Evolutionary conservation across 495 filamentous ascomycete species (phyloP), one percentile per base, ranked within the genome.

Genomic region (Polyplosphaeria fusca): DNA sequence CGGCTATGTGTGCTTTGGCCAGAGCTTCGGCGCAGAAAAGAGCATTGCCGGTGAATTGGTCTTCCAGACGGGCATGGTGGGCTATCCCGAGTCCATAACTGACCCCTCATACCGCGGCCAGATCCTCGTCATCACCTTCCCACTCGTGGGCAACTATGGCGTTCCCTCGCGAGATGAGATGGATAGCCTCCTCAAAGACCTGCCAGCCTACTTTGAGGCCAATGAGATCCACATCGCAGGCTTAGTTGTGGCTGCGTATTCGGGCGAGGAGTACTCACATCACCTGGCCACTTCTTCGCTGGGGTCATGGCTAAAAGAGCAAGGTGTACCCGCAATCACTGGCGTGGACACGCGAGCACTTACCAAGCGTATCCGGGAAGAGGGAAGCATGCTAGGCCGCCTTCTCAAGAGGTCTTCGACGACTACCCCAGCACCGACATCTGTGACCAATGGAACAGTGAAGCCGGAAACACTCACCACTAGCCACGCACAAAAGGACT

Each of bases 21-120:
- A 89, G 75, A 95, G 91, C 77, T 98, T 96, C 69, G 93, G 93
- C 68, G 89, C 91, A 23, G 78, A 89, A 67, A 93, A 88, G 79
- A 94, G 86, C 68, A 82, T 93, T 64, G 86, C 92, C 54, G 93
- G 93, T 66, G 93, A 98, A 80, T 77, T 97, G 69, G 93, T 98
- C 72, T 98, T 98, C 76, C 93, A 98, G 79, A 98, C 93, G 45
- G 93, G 93, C 68, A 95, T 98, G 93, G 93, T 98, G 52, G 93
- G 93, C 58, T 98, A 98, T 68, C 91, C 93, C 26, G 93, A 98
- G 76, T 91, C 88, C 12, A 80, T 95, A 65, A 95, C 90, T 46
- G 90, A 95, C 65, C 90, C 90, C 56, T 95, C 90, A 52, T 95
- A 95, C 71, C 87, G 87, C 14, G 90, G 90, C 32, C 90, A 95